A percentile compares a stretch with the other conserved stretches of the same genome.
Evolutionary conservation across 2,329 filamentous ascomycete genomes (phyloP).

Genomic region (Rhexocercosporidium sp.): DNA sequence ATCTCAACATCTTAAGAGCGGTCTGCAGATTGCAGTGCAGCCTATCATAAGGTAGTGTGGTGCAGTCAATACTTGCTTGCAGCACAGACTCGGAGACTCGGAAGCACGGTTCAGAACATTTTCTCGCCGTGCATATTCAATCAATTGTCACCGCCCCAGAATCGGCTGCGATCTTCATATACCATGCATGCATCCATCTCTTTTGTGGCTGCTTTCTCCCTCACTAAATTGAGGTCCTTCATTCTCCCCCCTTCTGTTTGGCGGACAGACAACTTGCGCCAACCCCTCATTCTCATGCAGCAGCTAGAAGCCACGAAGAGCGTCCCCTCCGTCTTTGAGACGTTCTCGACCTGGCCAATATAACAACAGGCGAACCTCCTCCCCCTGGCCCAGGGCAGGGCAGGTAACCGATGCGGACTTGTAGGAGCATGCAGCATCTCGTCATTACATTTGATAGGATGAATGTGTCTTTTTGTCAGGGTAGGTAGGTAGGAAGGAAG

Average conservation of each 20-base stretch:
- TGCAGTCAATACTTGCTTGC: background rate
- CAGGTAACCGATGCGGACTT: background rate
- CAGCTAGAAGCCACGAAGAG: slow-evolving; percentile 16
- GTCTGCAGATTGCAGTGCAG: background rate
- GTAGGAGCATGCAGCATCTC: slow-evolving; percentile 12
- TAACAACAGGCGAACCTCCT: slow-evolving; percentile 2
- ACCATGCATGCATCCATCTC: background rate
- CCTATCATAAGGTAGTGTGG: background rate
- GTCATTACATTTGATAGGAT: slow-evolving; percentile 11
- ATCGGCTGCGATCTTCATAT: background rate
- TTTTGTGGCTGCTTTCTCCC: background rate
- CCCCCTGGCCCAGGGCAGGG: background rate
- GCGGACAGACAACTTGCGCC: slow-evolving; percentile 18
- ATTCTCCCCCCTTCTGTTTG: background rate
- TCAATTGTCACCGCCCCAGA: background rate
- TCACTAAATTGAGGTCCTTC: background rate
- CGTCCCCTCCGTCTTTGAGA: background rate
- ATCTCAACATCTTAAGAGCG: background rate
- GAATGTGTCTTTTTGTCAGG: no score
- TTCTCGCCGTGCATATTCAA: slow-evolving; percentile 1
- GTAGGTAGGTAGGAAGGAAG: background rate
- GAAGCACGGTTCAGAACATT: background rate
- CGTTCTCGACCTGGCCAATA: slow-evolving; percentile 23
- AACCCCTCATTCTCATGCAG: slow-evolving; percentile 16
- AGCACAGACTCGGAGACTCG: background rate